Base-by-base conservation (phyloP, 495 filamentous ascomycete genomes). In the Cudoniella acicularis region DNA sequence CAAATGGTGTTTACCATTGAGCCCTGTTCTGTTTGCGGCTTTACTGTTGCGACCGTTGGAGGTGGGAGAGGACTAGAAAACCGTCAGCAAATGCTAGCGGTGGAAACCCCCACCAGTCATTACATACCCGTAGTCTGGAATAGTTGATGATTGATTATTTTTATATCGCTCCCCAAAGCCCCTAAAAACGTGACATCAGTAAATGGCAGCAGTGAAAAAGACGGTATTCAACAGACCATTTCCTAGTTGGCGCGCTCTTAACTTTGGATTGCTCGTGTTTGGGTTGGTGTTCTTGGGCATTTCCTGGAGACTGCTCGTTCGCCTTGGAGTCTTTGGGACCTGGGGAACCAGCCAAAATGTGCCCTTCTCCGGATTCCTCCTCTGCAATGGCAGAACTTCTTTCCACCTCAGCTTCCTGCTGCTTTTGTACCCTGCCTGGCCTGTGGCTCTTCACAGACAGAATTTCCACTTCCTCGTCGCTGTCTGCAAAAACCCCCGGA, bases 391-490 rank as follows among this genome's bases (percentile, higher is more conserved):
- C n/a, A n/a, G n/a, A n/a, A n/a, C n/a, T n/a, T n/a, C 30, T 4
- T 36, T 55, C 36, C 4, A 17, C 13, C 18, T 25, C 20, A n/a
- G 9, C 25, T 11, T 21, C 23, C 10, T 45, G 13, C 49, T 45
- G 27, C 25, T 52, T 43, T 27, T 36, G 24, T 18, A 47, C n/a
- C 26, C 46, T 40, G 11, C 41, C 50, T 3, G 51, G 43, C 30
- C 49, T 60, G 11, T 61, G 25, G 45, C 58, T 61, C 48, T 55
- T 65, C 41, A 50, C 42, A 45, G 49, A 47, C 16, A 61, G 16
- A 47, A 59, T 52, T 23, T 43, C 30, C 30, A 36, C 30, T 13
- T 36, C 30, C 30, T 36, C 30, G 30, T 36, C 30, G 30, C 13
- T 13, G 30, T 36, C 13, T 36, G 4, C 30, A 6, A 13, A 13